Evolutionary conservation across 345 rosid species (phyloP), one percentile per base, ranked within the genome.

Genomic region (Eucalyptus grandis): DNA sequence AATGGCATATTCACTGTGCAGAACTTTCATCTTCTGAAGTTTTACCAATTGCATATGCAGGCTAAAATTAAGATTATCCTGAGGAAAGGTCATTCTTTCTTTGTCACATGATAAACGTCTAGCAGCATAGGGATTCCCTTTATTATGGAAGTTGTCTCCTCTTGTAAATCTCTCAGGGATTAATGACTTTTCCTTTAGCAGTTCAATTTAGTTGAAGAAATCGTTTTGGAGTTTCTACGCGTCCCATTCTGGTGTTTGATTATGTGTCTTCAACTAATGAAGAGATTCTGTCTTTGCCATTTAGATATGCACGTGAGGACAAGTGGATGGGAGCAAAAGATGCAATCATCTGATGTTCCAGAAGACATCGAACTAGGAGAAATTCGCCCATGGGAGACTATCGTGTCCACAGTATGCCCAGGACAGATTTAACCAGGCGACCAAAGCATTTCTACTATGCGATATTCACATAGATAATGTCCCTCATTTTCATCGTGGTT

Each of bases 321-420:
- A 98, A 98, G 90, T 95, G 99, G 98, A 94, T 96, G 98, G 37
- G 99, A 96, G 92, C 98, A 96, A 92, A 97, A 95, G 87, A 90
- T 98, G 91, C 97, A 95, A 62, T 95, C 92, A 69, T 88, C 93
- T 15, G 96, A 94, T 92, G 90, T 97, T 92, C 95, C 96, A 51
- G 98, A 96, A 91, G 97, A 95, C 90, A 94, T 95, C 27, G 96
- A 97, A 91, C 99, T 98, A 31, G 96, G 95, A 88, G 99, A 98
- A 49, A 97, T 97, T 89, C 92, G 92, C 56, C 99, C 8, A 92
- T 97, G 99, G 99, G 97, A 90, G 97, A 96, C 92, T 96, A 98
- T 99, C 1, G 97, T 95, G 89, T 94, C 97, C 34, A 96, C 93
- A 90, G 97, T 98, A 22, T 98, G 98, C 98, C 98, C 99, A 0